These are phyloP conservation scores for Penicillium subrubescens DNA, from an alignment of 495 filamentous ascomycete genomes.

Conservation along the genomic window DNA sequence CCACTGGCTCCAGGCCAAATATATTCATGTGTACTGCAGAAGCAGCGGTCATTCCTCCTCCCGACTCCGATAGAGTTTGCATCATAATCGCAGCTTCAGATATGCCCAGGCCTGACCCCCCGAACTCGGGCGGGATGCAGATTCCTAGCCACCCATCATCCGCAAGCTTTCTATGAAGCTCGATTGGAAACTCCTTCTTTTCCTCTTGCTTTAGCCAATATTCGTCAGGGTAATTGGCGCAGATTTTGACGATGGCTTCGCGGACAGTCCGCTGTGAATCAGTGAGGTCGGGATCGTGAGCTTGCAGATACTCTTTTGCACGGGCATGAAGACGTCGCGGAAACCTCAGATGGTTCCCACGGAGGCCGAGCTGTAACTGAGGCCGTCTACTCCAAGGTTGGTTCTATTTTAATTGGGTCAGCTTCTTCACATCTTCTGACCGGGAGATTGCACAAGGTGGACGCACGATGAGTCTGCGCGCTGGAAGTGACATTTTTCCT, in stretches of 20 bases:
- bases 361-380: not conserved
- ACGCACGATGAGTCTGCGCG: not conserved
- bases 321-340: slow-evolving; percentile 12
- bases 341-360: not conserved
- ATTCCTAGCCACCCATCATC: slow-evolving; percentile 78
- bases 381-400: not conserved
- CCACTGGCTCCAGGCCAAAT: slow-evolving; percentile 73
- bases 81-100: slow-evolving; percentile 82
- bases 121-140: slow-evolving; percentile 67
- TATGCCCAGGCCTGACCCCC: slow-evolving; percentile 62
- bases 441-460: not conserved
- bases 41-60: slow-evolving; percentile 74
- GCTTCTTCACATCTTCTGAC: not conserved
- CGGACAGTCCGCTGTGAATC: slow-evolving; percentile 62
- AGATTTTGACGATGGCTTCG: slow-evolving; percentile 67
- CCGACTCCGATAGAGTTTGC: slow-evolving; percentile 74
- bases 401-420: not conserved
- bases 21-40: slow-evolving; percentile 76
- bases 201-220: slow-evolving; percentile 57
- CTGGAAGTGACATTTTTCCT: not conserved
- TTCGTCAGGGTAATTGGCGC: slow-evolving; percentile 56
- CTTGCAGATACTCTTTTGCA: slow-evolving; percentile 23
- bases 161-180: slow-evolving; percentile 69
- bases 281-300: slow-evolving; percentile 17
- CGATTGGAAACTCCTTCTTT: slow-evolving; percentile 24